These are phyloP conservation scores for Mycena rosella DNA, from an alignment of 768 basidiomycete genomes.

Conservation along the genomic window DNA sequence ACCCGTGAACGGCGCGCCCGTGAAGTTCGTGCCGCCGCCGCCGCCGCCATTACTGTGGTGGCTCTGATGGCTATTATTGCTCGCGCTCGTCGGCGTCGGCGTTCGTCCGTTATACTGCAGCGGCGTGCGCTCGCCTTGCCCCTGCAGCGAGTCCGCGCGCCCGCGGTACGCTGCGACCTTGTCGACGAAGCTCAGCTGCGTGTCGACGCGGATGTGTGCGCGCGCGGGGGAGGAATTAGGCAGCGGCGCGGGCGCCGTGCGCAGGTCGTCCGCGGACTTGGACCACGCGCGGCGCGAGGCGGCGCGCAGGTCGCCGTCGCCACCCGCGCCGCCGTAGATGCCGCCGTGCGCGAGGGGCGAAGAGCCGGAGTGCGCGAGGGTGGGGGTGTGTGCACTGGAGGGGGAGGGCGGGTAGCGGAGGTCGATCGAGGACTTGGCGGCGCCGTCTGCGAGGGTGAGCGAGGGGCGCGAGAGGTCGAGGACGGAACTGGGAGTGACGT, in stretches of 20 bases:
- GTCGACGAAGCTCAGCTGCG: slow-evolving; percentile 68
- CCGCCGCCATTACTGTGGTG: too few relatives aligned
- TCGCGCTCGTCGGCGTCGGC: not conserved
- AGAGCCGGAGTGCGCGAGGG: slow-evolving; percentile 33
- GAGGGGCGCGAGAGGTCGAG: slow-evolving; percentile 36
- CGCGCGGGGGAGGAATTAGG: too few relatives aligned
- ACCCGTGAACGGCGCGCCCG: not conserved
- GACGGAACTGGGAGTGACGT: slow-evolving; percentile 23
- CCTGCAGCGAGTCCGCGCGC: slow-evolving; percentile 45
- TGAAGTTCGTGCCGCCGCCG: not conserved
- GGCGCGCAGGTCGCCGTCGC: slow-evolving; percentile 68
- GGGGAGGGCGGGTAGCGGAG: slow-evolving; percentile 19
- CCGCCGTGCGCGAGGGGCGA: slow-evolving; percentile 46
- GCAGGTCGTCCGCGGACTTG: slow-evolving; percentile 83
- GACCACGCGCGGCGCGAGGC: slow-evolving; percentile 85
- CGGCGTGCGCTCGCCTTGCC: slow-evolving; percentile 46
- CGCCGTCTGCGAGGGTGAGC: not conserved
- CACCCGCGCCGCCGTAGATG: slow-evolving; percentile 12
- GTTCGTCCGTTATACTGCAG: slow-evolving; percentile 8
- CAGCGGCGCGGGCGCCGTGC: slow-evolving; percentile 57
- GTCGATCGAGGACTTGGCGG: slow-evolving; percentile 32
- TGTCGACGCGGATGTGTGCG: slow-evolving; percentile 47
- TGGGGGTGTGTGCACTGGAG: not conserved
- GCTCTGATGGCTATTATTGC: too few relatives aligned
- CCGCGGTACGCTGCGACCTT: slow-evolving; percentile 74